phyloP scores from a whole-genome alignment of 169 alveolate genomes.

The Plasmodium inui region DNA sequence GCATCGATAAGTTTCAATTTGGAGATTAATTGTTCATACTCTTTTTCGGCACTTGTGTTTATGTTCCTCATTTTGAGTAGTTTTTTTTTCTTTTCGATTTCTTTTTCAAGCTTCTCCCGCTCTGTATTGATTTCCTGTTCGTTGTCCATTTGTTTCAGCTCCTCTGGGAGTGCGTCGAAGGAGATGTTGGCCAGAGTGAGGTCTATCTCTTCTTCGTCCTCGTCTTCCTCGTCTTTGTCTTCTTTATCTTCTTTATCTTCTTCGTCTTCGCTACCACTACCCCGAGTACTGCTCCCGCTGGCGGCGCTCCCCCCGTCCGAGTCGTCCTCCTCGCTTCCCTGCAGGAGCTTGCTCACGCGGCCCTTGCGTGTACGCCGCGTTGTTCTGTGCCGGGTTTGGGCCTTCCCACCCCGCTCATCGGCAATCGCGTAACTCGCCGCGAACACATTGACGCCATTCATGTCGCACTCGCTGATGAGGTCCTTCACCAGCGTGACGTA shows the following conservation, averaged over 20 bases:
- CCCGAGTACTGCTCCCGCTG: not conserved
- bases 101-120: conserved; percentile 76
- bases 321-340: not conserved
- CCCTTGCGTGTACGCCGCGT: not conserved
- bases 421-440: not conserved
- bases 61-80: conserved; percentile 41
- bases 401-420: not conserved
- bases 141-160: conserved; percentile 72
- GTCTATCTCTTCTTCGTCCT: not conserved
- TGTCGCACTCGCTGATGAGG: conserved; percentile 49
- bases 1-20: conserved; percentile 43
- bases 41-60: conserved; percentile 64
- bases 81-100: conserved; percentile 66
- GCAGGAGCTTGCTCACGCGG: conserved; percentile 10
- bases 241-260: not conserved
- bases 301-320: not conserved
- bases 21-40: conserved; percentile 9
- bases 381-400: too few species aligned
- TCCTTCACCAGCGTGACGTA: conserved; percentile 33
- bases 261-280: not conserved
- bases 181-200: conserved; percentile 57
- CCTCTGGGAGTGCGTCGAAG: conserved; percentile 65
- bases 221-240: not conserved
- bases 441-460: conserved; percentile 40
- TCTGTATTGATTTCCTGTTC: conserved; percentile 76